A percentile compares a stretch with the other conserved stretches of the same genome.
phyloP scores from a whole-genome alignment of 129 eudicot species.

The Solidago caesia region DNA sequence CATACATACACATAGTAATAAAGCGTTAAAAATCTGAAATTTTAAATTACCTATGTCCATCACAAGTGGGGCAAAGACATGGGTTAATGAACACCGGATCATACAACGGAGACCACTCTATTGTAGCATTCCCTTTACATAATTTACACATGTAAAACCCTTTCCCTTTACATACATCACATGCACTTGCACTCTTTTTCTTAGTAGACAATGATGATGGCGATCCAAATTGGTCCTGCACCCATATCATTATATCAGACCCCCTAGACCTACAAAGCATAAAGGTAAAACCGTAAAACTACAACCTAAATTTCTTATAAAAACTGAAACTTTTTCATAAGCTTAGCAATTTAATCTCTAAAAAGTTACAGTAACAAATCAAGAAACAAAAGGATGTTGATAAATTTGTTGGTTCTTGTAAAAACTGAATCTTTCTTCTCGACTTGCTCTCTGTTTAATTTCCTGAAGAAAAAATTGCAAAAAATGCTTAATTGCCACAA shows the following conservation, averaged over 20 bases:
- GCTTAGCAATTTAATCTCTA: background rate
- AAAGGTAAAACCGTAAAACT: background rate
- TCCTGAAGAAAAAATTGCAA: too few species aligned
- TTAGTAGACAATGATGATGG: slow-evolving; percentile 28
- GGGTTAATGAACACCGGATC: slow-evolving; percentile 74
- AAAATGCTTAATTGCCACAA: too few species aligned
- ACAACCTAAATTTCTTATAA: background rate
- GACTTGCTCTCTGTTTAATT: background rate
- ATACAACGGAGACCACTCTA: slow-evolving; percentile 80
- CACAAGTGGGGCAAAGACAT: slow-evolving; percentile 94
- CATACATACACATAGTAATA: background rate
- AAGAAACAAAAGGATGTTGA: slow-evolving; percentile 1
- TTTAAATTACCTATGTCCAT: slow-evolving; percentile 60
- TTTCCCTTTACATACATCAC: slow-evolving; percentile 58
- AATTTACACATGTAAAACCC: slow-evolving; percentile 74
- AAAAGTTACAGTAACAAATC: background rate
- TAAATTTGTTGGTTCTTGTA: too few species aligned
- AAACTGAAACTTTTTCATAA: background rate
- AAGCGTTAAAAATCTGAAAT: background rate
- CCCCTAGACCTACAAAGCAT: background rate
- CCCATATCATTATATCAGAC: background rate
- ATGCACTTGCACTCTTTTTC: slow-evolving; percentile 38
- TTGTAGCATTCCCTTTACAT: slow-evolving; percentile 69
- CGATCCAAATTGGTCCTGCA: slow-evolving; percentile 31
- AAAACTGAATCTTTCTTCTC: slow-evolving; percentile 1